Evolutionary conservation across 106 monocot genomes (phyloP), one percentile per base, ranked within the genome.

Genomic region (Posidonia australis): DNA sequence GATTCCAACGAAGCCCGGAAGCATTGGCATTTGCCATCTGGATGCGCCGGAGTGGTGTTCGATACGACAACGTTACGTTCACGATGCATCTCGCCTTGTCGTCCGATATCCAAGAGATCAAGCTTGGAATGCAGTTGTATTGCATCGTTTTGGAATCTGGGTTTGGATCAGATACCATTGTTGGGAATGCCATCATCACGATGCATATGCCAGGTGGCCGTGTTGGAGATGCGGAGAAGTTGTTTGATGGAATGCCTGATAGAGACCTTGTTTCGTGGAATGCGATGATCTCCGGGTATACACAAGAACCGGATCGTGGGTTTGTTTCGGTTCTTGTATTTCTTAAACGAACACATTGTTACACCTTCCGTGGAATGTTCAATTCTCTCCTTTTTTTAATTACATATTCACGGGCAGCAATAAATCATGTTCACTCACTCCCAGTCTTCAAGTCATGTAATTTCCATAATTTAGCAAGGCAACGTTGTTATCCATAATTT

Each of bases 211-310:
- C 78, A 52, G 45, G 58, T 2, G 68, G 22, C 42, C 65, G 44
- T 43, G 23, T 78, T 13, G 62, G 51, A 0, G 76, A 80, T 13
- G 94, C 94, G 0, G 18, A 44, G 26, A 66, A 42, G 9, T 67
- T 87, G 78, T 96, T 96, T 53, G 90, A 86, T 62, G 84, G 80
- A 78, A 89, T 90, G 86, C 7, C 30, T 14, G 5, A 63, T 0
- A 77, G 73, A 51, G 86, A 87, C 65, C 66, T 82, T 48, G 84
- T 96, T 17, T 78, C 94, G 9, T 96, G 94, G 94, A 96, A 96
- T 67, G 84, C 90, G 0, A 44, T 96, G 58, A 54, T 96, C 27
- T 82, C 79, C 17, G 94, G 90, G 17, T 75, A 82, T 14, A 64
- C 77, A 3, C 86, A 86, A 68, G 79, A 86, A 28, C 81, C 82